Evolutionary conservation across 1,284 basidiomycete species (phyloP), one percentile per base, ranked within the genome.

Genomic region (Trametes pubescens): DNA sequence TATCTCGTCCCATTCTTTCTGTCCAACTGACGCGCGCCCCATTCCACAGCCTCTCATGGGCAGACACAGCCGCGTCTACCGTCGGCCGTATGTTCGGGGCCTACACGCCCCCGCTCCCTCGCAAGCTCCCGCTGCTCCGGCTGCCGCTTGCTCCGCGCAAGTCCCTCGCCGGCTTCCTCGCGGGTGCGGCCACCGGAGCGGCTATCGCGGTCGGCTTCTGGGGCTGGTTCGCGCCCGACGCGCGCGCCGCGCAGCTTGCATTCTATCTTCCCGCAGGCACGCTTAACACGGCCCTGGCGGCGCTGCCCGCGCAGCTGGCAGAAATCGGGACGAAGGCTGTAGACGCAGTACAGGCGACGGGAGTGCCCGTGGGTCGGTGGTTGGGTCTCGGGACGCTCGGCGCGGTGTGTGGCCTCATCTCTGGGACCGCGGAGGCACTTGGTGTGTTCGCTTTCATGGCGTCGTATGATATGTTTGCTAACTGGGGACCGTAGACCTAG

Each of bases 41-140:
- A 18, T 65, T 61, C 37, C 59, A 52, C 73, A 96, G 94, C 66
- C 88, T 99, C 49, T 96, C 96, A 32, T 98, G 97, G 94, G 96
- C 95, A 4, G 97, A 99, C 79, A 99, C 97, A 0, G 88, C 94
- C 16, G 97, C 97, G 0, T 98, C 96, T 4, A 95, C 95, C 7
- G 84, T 98, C 66, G 97, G 97, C 46, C 90, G 97, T 26, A 81
- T 95, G 46, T 95, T 89, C 76, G 95, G 95, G 22, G 80, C 82
- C 14, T 82, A 84, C 68, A 97, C 96, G 0, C 88, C 90, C 1
- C 88, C 84, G 10, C 89, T 99, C 1, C 93, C 92, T 1, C 75
- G 78, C 18, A 84, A 86, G 61, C 59, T 68, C 52, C 88, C 84
- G 13, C 88, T 98, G 2, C 90, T 92, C 35, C 80, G 82, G 4